Base-by-base conservation (phyloP, 2,329 filamentous ascomycete species). In the Plenodomus biglobosus region DNA sequence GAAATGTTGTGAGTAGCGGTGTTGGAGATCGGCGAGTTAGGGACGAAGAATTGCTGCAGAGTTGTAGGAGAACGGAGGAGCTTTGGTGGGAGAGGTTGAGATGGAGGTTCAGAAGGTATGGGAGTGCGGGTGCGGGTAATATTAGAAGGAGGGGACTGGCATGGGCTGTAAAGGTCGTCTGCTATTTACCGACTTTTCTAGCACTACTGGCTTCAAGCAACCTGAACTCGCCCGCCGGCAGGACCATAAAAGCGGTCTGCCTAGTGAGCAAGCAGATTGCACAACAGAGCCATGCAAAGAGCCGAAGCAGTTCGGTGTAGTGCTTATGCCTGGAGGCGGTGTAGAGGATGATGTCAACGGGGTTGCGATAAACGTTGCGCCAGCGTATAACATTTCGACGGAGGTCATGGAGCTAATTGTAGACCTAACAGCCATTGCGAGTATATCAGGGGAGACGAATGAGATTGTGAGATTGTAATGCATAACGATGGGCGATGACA, bases 351-450 rank as follows among this genome's bases (percentile, higher is more conserved):
- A 78, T 1, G 63, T 66, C 17, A 63, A 65, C 1, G 86, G 86
- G 8, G 87, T 91, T 59, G 85, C 88, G 65, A 73, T 89, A 20
- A 75, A 90, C 18, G 59, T 90, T 7, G 80, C 85, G 2, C 87
- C 87, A 3, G 78, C 87, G 0, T 88, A 84, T 69, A 88, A 80
- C 22, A 76, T 85, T n/a, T 82, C 78, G 1, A 69, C 68, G 40
- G 75, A 75, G 11, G 81, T 86, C 22, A 73, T 87, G 43, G 74
- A 80, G 13, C 61, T 73, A 27, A 80, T 86, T 46, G 81, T 80
- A 2, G 69, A 76, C 13, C 74, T 69, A 0, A 73, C 82, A 3
- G 70, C 67, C 2, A 69, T 87, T 24, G 64, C 73, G n/a, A 78
- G 80, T 18, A 75, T 70, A 55, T 75, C 76, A 40, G 50, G 36